Percentiles rank a stretch among this genome's conserved stretches.
phyloP scores from a whole-genome alignment of 164 flowering plant species.

The Dillenia suffruticosa region DNA sequence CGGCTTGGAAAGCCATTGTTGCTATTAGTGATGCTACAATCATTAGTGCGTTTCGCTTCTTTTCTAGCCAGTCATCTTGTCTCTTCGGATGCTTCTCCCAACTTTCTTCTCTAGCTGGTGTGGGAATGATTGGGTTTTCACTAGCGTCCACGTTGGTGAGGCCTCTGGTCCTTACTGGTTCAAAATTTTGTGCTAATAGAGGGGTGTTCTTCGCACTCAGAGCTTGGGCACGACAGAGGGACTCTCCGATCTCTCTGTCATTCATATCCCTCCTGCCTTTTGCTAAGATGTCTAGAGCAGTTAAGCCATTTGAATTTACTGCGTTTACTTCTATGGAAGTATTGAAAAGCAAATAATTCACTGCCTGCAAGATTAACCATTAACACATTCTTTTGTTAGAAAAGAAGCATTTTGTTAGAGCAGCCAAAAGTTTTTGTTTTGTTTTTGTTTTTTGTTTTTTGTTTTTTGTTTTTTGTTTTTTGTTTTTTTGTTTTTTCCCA shows the following conservation, averaged over 20 bases:
- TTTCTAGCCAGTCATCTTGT: conserved; percentile 1
- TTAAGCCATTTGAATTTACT: background rate
- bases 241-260: background rate
- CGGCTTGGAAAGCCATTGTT: conserved; percentile 16
- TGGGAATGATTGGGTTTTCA: too few relatives aligned
- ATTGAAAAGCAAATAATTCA: background rate
- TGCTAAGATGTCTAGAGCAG: conserved; percentile 9
- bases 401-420: too few relatives aligned
- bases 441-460: too few relatives aligned
- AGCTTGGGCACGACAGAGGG: background rate
- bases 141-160: background rate
- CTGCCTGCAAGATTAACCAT: background rate
- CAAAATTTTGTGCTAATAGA: background rate
- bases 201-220: background rate
- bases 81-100: background rate
- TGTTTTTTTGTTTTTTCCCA: too few relatives aligned
- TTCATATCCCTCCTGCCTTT: background rate
- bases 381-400: too few relatives aligned
- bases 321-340: conserved; percentile 3
- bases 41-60: conserved; percentile 13
- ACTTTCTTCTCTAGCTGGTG: background rate
- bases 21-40: conserved; percentile 23
- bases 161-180: background rate
- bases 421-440: too few relatives aligned
- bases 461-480: too few relatives aligned